phyloP scores from a whole-genome alignment of 2,329 filamentous ascomycete species.

The Colletotrichum lindemuthianum region DNA sequence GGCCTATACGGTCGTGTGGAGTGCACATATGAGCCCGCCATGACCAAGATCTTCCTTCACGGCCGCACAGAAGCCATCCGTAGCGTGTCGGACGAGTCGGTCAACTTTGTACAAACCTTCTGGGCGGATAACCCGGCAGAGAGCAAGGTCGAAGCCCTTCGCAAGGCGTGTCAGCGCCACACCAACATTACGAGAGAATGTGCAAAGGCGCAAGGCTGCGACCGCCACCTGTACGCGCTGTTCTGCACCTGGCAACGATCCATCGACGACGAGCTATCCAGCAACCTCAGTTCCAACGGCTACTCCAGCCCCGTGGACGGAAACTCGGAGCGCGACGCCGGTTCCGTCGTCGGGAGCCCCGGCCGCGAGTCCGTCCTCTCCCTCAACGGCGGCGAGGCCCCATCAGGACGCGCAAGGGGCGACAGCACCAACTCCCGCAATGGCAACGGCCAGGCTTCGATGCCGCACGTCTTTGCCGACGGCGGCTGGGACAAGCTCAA shows the following conservation, averaged over 20 bases:
- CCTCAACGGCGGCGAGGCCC: conserved; percentile 46
- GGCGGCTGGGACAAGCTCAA: conserved; percentile 94
- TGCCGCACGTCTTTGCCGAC: conserved; percentile 88
- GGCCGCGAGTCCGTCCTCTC: conserved; percentile 61
- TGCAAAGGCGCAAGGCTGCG: conserved; percentile 89
- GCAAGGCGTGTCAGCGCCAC: conserved; percentile 85
- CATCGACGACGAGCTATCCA: conserved; percentile 76
- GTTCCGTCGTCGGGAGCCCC: conserved; percentile 62
- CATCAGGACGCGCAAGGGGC: conserved; percentile 50
- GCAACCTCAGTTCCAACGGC: conserved; percentile 66
- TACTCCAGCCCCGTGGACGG: conserved; percentile 69
- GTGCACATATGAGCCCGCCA: conserved; percentile 96
- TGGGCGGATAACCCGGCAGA: conserved; percentile 90
- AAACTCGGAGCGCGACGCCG: conserved; percentile 56
- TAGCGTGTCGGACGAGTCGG: conserved; percentile 82
- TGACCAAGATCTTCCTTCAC: conserved; percentile 95
- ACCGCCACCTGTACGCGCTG: conserved; percentile 92
- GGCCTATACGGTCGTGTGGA: conserved; percentile 94
- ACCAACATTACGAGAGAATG: conserved; percentile 83
- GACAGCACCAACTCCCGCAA: conserved; percentile 65
- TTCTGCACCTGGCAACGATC: conserved; percentile 95
- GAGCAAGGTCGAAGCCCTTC: conserved; percentile 86
- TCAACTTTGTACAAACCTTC: conserved; percentile 92
- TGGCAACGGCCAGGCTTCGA: conserved; percentile 50
- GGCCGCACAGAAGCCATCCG: conserved; percentile 95